phyloP scores from a whole-genome alignment of 2,329 filamentous ascomycete species.

The Periconia sp. region DNA sequence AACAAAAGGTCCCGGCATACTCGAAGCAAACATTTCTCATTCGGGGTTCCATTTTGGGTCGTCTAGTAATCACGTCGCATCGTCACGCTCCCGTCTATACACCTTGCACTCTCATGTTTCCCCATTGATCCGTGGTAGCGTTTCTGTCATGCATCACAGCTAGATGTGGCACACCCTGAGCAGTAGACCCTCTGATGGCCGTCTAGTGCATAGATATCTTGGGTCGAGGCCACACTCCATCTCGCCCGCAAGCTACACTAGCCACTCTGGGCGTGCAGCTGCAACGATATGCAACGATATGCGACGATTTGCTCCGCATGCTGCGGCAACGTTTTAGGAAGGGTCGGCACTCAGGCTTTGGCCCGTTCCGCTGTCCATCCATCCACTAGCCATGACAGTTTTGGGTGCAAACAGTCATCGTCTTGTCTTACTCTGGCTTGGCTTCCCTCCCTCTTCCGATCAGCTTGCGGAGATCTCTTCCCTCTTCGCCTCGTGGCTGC shows the following conservation, averaged over 20 bases:
- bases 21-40: conserved; percentile 22
- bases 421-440: conserved; percentile 26
- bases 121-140: conserved; percentile 27
- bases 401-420: conserved; percentile 14
- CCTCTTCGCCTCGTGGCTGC: conserved; percentile 25
- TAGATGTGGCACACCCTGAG: conserved; percentile 21
- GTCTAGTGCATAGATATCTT: conserved; percentile 10
- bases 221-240: no score
- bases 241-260: no score
- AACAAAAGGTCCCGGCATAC: conserved; percentile 17
- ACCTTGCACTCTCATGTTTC: conserved; percentile 13
- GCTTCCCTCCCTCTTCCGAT: conserved; percentile 11
- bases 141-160: conserved; percentile 17
- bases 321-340: not conserved
- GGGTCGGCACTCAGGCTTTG: no score
- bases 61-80: conserved; percentile 10
- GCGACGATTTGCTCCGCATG: not conserved
- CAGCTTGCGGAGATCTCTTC: conserved; percentile 22
- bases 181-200: conserved; percentile 1
- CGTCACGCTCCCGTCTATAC: conserved; percentile 28
- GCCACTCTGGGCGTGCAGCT: no score
- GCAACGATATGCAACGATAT: no score
- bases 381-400: conserved; percentile 6
- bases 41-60: not conserved
- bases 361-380: no score